phyloP scores from a whole-genome alignment of 2,329 filamentous ascomycete genomes.

The Colletotrichum sp. region DNA sequence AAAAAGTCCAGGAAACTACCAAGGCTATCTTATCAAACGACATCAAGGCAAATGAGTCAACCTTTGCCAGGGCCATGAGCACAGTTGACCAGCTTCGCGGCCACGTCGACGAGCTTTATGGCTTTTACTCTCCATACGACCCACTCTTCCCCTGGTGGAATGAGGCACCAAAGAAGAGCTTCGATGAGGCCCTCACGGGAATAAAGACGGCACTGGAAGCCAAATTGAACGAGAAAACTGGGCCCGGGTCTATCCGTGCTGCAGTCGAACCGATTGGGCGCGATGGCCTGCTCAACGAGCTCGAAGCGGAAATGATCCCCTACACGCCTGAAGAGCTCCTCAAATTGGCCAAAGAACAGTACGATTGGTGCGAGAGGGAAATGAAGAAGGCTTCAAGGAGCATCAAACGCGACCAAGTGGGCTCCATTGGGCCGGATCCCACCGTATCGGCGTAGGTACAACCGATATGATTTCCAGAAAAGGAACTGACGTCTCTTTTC shows the following conservation, averaged over 20 bases:
- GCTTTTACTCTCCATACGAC: constrained; percentile 61
- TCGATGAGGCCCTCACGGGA: constrained; percentile 39
- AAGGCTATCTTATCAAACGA: constrained; percentile 37
- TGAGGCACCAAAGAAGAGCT: constrained; percentile 43
- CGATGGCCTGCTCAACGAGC: constrained; percentile 53
- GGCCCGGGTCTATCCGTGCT: constrained; percentile 5
- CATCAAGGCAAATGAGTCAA: constrained; percentile 23
- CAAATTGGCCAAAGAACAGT: constrained; percentile 53
- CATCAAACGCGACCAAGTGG: constrained; percentile 37
- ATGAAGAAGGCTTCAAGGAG: constrained; percentile 55
- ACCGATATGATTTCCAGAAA: not conserved
- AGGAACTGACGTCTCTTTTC: not conserved
- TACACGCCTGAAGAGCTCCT: constrained; percentile 64
- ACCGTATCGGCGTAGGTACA: not conserved
- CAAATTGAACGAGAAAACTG: constrained; percentile 30
- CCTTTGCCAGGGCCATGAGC: constrained; percentile 29
- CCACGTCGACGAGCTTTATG: constrained; percentile 50
- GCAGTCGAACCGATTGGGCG: constrained; percentile 61
- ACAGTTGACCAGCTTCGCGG: constrained; percentile 44
- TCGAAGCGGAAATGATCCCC: constrained; percentile 62
- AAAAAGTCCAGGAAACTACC: constrained; percentile 35
- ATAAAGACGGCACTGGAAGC: constrained; percentile 42
- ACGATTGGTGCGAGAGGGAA: constrained; percentile 59
- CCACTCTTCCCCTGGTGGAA: constrained; percentile 64
- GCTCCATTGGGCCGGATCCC: not conserved